A percentile compares a stretch with the other conserved stretches of the same genome.
These are phyloP conservation scores for Ceratocystis alfenasii DNA, from an alignment of 2,329 filamentous ascomycete genomes.

Conservation along the genomic window DNA sequence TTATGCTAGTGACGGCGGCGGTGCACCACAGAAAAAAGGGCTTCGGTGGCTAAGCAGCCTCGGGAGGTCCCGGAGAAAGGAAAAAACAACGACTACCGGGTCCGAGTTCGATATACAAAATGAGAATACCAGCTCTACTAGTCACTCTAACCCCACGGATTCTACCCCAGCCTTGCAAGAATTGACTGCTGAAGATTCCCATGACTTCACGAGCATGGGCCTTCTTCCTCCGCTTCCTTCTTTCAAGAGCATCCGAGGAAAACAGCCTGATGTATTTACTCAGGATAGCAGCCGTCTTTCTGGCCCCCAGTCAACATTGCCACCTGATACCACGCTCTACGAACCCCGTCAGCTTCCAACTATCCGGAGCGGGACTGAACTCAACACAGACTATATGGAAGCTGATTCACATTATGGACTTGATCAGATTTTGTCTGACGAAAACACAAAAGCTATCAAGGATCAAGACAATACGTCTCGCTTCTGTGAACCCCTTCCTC, in stretches of 20 bases:
- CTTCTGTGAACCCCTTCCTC: conserved; percentile 54
- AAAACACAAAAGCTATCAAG: conserved; percentile 15
- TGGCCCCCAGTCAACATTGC: conserved; percentile 25
- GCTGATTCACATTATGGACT: conserved; percentile 14
- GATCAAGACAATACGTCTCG: conserved; percentile 44
- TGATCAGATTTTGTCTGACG: conserved; percentile 12
- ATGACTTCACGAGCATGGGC: conserved; percentile 17
- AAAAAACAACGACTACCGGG: background rate
- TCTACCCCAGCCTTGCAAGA: conserved; percentile 7
- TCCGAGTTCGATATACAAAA: conserved; percentile 7
- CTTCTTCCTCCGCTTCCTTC: conserved; percentile 8
- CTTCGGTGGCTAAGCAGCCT: conserved; percentile 15
- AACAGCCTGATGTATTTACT: background rate
- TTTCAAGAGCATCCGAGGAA: background rate
- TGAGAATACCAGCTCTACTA: background rate
- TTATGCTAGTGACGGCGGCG: conserved; percentile 15
- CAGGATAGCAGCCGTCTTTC: background rate
- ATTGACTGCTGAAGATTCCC: conserved; percentile 5
- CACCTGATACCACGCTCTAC: conserved; percentile 27
- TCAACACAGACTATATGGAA: conserved; percentile 29
- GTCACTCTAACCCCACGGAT: background rate
- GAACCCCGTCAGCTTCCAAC: conserved; percentile 21
- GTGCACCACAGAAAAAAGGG: conserved; percentile 15
- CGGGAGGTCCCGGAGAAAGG: conserved; percentile 10
- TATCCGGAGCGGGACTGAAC: conserved; percentile 22